phyloP scores from a whole-genome alignment of 352 stramenopile species.

The Globisporangium echinulatum region DNA sequence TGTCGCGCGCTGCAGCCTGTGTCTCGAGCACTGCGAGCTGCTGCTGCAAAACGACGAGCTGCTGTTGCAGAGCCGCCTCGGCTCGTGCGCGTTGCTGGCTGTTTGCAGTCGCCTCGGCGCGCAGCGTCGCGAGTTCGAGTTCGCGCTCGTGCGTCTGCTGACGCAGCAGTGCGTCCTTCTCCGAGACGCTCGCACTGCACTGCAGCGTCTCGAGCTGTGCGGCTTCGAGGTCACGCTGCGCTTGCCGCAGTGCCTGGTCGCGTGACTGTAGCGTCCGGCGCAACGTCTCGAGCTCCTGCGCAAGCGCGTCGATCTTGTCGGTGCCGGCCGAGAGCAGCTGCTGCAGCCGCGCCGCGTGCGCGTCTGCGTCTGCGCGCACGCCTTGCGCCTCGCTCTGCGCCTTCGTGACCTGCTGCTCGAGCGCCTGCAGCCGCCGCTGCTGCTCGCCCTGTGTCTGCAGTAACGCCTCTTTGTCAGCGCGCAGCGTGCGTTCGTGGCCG shows the following conservation, averaged over 20 bases:
- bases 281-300: conserved; percentile 29
- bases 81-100: conserved; percentile 14
- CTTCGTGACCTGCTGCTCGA: conserved; percentile 43
- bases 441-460: conserved; percentile 28
- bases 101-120: conserved; percentile 18
- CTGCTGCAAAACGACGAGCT: conserved; percentile 13
- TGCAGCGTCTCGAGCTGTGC: conserved; percentile 42
- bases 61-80: conserved; percentile 13
- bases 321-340: conserved; percentile 29
- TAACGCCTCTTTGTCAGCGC: conserved; percentile 46
- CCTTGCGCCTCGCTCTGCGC: conserved; percentile 41
- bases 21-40: conserved; percentile 19
- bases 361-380: conserved; percentile 43
- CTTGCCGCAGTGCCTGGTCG: conserved; percentile 32
- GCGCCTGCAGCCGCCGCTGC: conserved; percentile 23
- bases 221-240: conserved; percentile 35
- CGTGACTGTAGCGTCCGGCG: conserved; percentile 31
- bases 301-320: conserved; percentile 36
- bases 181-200: conserved; percentile 24
- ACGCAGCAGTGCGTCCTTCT: conserved; percentile 25
- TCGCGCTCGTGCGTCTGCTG: conserved; percentile 35
- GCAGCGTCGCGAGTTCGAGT: conserved; percentile 27
- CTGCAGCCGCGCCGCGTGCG: conserved; percentile 34
- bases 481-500: conserved; percentile 36
- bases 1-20: conserved; percentile 11